These are phyloP conservation scores for Vitis rotundifolia DNA, from an alignment of 164 flowering plant species.

Conservation along the genomic window DNA sequence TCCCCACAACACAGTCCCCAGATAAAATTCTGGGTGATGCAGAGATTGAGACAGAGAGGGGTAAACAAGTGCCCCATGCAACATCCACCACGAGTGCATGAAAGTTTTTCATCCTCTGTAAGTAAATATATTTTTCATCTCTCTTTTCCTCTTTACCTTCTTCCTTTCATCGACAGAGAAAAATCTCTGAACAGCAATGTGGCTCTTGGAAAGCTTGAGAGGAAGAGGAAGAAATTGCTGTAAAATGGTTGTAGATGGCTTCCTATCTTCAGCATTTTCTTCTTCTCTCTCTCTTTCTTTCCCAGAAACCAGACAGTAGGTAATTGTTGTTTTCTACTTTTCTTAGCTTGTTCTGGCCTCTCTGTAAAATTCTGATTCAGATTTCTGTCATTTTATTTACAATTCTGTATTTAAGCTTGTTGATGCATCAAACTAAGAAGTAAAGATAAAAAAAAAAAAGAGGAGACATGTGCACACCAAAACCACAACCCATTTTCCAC, in stretches of 20 bases:
- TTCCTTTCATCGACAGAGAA: neutral
- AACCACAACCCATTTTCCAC: constrained; percentile 34
- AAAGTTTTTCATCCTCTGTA: neutral
- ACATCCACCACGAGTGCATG: too few relatives aligned
- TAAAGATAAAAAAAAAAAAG: neutral
- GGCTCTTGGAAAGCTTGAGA: neutral
- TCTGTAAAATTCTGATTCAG: neutral
- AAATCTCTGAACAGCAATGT: neutral
- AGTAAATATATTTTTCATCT: neutral
- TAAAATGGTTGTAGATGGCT: neutral
- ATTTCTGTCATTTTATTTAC: neutral
- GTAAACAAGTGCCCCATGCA: neutral
- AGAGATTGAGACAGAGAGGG: neutral
- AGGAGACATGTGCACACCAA: constrained; percentile 37
- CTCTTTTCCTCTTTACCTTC: neutral
- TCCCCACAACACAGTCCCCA: constrained; percentile 21
- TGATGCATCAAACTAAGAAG: constrained; percentile 4
- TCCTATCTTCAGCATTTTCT: neutral
- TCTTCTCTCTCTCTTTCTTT: neutral
- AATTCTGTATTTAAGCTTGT: neutral
- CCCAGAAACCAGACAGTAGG: neutral
- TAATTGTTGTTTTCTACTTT: neutral
- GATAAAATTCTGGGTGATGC: neutral
- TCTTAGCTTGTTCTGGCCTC: neutral
- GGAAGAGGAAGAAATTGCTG: neutral